A percentile compares a stretch with the other conserved stretches of the same genome.
phyloP scores from a whole-genome alignment of 768 basidiomycete species.

The Coprinellus micaceus region DNA sequence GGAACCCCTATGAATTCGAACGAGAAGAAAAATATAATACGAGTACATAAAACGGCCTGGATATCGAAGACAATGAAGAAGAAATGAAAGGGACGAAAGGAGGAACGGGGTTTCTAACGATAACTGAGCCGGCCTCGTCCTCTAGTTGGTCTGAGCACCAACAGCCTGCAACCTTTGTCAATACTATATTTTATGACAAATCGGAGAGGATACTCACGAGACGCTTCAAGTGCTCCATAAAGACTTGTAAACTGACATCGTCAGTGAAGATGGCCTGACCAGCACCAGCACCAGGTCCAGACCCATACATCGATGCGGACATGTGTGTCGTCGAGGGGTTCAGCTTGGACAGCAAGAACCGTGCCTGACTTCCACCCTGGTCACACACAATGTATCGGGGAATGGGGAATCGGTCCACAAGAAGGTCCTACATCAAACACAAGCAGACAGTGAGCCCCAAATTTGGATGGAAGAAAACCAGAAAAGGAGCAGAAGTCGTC shows the following conservation, averaged over 20 bases:
- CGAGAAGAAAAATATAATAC: background rate
- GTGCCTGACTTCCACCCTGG: constrained; percentile 94
- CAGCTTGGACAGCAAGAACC: constrained; percentile 94
- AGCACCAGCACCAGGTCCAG: constrained; percentile 54
- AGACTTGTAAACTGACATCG: constrained; percentile 95
- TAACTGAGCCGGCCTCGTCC: background rate
- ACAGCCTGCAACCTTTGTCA: constrained; percentile 20
- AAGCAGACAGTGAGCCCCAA: background rate
- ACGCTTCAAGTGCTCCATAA: constrained; percentile 96
- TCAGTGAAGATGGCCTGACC: constrained; percentile 98
- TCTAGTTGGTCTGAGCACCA: constrained; percentile 29
- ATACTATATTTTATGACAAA: background rate
- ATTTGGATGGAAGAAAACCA: background rate
- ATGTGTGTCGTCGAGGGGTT: constrained; percentile 99
- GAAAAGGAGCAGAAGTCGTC: constrained; percentile 10
- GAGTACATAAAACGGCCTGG: background rate
- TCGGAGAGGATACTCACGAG: constrained; percentile 50
- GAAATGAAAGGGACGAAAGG: background rate
- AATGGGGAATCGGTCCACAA: constrained; percentile 94
- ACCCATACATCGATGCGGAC: constrained; percentile 88
- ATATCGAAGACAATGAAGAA: background rate
- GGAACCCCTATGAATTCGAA: too few relatives aligned
- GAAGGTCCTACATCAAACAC: constrained; percentile 62
- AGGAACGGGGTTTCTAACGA: background rate
- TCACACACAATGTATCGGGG: constrained; percentile 98